phyloP scores from a whole-genome alignment of 352 stramenopile species.

The Thraustotheca clavata region DNA sequence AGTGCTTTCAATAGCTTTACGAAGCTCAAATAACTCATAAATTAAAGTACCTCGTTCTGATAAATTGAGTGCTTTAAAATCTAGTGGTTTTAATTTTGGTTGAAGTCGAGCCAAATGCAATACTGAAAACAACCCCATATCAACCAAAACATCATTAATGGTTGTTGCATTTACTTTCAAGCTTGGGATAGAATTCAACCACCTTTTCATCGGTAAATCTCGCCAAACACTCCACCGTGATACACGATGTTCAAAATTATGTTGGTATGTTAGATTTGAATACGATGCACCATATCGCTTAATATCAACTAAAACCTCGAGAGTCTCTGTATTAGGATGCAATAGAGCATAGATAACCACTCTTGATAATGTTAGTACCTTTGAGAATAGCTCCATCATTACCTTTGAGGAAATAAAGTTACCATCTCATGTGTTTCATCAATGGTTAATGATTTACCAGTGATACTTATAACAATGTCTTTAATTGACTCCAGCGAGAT shows the following conservation, averaged over 20 bases:
- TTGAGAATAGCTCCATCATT: not conserved
- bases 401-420: constrained; percentile 5
- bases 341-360: constrained; percentile 2
- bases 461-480: not conserved
- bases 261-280: not conserved
- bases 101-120: constrained; percentile 7
- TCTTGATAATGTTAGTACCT: not conserved
- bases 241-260: not conserved
- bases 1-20: not conserved
- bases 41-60: constrained; percentile 14
- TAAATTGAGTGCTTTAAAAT: constrained; percentile 9
- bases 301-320: not conserved
- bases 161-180: not conserved
- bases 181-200: constrained; percentile 11
- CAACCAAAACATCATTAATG: not conserved
- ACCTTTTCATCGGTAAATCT: constrained; percentile 3
- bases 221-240: not conserved
- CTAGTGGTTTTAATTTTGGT: constrained; percentile 5
- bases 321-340: constrained; percentile 7
- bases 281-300: not conserved
- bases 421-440: not conserved
- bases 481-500: not conserved
- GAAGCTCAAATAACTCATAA: constrained; percentile 17
- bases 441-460: not conserved
- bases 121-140: constrained; percentile 3